Base-by-base conservation (phyloP, 2,329 filamentous ascomycete species). In the Phyllosticta citriasiana region DNA sequence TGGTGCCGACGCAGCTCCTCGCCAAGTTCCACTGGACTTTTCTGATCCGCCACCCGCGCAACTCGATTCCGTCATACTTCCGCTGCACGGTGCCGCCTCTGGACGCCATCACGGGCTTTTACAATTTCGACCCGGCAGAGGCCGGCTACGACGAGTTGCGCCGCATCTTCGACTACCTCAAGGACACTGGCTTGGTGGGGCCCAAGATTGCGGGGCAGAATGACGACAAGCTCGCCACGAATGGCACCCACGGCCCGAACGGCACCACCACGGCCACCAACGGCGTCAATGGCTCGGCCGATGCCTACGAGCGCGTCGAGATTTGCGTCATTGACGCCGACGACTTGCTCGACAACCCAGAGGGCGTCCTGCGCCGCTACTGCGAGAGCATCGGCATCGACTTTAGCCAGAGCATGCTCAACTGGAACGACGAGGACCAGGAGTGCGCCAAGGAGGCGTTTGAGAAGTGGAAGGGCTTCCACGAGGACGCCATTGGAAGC, bases 391-490 rank as follows among this genome's bases (percentile, higher is more conserved):
- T 91, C 14, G 91, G 88, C 26, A 80, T 97, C 63, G 82, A 88
- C 16, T 99, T 88, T 74, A 78, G 78, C 53, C 83, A 85, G 0
- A 79, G 83, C 14, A 96, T 97, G 92, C 80, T 99, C 64, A 80
- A 82, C 62, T 97, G 94, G 94, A 85, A 87, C 27, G 85, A 87
- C 58, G 87, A 88, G 65, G 86, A 88, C 67, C 85, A 91, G 67
- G 67, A 76, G 57, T 78, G 83, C 64, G 93, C 92, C 2, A 80
- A 82, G 66, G 81, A 84, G 65, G 86, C 86, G 19, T 97, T 97
- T 76, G 91, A 92, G 77, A 97, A 99, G 79, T 97, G 94, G 94
- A 88, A 86, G 67, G 94, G 94, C 10, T 97, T 96, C 78, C 94
- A 97, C 73, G 89, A 97, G 67, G 94, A 97, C 78, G 94, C 91